Base-by-base conservation (phyloP, 345 rosid genomes). In the Microthlaspi erraticum region DNA sequence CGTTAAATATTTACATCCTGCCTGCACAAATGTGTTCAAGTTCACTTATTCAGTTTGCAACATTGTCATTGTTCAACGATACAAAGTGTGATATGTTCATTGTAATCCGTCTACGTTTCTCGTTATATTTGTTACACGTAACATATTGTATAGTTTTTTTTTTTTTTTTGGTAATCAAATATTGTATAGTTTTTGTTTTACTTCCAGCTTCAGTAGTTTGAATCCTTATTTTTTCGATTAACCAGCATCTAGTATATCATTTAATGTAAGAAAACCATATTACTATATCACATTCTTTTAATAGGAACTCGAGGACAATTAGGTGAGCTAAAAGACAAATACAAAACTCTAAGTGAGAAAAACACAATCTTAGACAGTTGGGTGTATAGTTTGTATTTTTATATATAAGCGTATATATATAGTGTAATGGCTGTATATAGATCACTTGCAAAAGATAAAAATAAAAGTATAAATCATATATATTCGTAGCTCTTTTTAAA, bases 261-360 rank as follows among this genome's bases (percentile, higher is more conserved):
- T 1, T 60, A 4, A 29, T 43, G 6, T n/a, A 14, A 52, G 60
- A 3, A 16, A 18, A 60, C 45, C 49, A 49, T 23, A 23, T 4
- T 23, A 23, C 26, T 23, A 23, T 44, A 36, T 37, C n/a, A 29
- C 11, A 3, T 20, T 20, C 4, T 36, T 33, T 68, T 5, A 68
- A 20, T 5, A 37, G 54, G 70, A 61, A 34, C 4, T 36, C 64
- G 64, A 55, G 64, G 58, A 64, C 10, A 38, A 57, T 57, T 57
- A 48, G 60, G 52, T 73, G 71, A 57, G 38, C 54, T 57, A 18
- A 71, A 55, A 49, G 66, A 73, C 72, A 65, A 65, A 58, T 65
- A 73, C 54, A 73, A 73, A 65, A 65, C 60, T 56, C 53, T 41
- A 64, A 64, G 42, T 45, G 43, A 64, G 65, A 10, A 10, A 53